Percentiles rank a stretch among this genome's conserved stretches.
Evolutionary conservation across 352 stramenopile genomes (phyloP).

Genomic region (Phytophthora fragariae): DNA sequence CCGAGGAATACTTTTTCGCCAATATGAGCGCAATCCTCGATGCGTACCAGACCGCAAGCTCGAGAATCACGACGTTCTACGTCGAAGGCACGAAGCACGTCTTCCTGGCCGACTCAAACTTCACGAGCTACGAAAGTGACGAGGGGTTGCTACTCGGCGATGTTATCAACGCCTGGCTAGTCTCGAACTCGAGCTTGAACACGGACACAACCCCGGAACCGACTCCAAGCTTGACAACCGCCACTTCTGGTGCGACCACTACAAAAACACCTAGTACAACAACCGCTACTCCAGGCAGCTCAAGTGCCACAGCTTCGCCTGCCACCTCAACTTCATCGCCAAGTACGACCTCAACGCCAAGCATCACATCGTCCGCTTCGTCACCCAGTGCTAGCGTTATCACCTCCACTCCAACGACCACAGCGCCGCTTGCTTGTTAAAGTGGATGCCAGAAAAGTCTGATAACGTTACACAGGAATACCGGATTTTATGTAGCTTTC

Average conservation of each 20-base stretch:
- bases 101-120: slow-evolving; percentile 35
- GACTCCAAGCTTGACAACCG: slow-evolving; percentile 8
- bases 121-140: slow-evolving; percentile 40
- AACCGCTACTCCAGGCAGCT: slow-evolving; percentile 1
- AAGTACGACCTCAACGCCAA: slow-evolving; percentile 10
- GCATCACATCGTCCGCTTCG: neutral
- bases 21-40: slow-evolving; percentile 47
- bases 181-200: slow-evolving; percentile 39
- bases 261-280: neutral
- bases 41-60: slow-evolving; percentile 39
- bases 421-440: slow-evolving; percentile 25
- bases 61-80: slow-evolving; percentile 43
- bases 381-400: neutral
- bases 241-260: neutral
- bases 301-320: slow-evolving; percentile 6
- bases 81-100: slow-evolving; percentile 40
- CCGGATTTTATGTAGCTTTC: neutral
- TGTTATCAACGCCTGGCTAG: slow-evolving; percentile 42
- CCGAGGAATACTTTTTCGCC: slow-evolving; percentile 50
- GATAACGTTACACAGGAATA: neutral
- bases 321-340: slow-evolving; percentile 7
- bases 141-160: slow-evolving; percentile 34
- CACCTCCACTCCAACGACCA: neutral
- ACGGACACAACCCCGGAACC: slow-evolving; percentile 16
- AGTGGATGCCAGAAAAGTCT: neutral